Conservation (phyloP, 257 asterid species). For the Plantago ovata region DNA sequence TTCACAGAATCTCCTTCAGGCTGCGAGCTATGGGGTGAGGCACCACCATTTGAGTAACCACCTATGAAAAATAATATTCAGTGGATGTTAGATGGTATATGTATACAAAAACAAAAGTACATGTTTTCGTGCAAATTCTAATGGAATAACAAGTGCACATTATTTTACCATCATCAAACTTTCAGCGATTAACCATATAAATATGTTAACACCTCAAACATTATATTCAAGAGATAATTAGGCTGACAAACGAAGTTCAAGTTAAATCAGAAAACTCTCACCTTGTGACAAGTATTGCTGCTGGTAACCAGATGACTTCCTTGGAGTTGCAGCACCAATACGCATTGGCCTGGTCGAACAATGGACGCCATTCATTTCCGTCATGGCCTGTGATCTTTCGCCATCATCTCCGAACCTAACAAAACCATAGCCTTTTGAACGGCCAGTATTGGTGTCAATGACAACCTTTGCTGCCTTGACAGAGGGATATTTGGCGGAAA, state of each 20-base stretch:
- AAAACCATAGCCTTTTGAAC: conserved; percentile 90
- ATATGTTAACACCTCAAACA: not conserved
- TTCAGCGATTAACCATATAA: not conserved
- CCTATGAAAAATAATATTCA: conserved; percentile 39
- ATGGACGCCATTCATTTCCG: conserved; percentile 81
- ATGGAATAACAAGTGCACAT: no score
- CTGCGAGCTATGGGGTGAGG: conserved; percentile 63
- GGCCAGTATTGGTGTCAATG: conserved; percentile 79
- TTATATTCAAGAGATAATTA: not conserved
- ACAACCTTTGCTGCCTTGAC: conserved; percentile 94
- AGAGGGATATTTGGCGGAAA: conserved; percentile 64
- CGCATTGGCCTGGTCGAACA: conserved; percentile 93
- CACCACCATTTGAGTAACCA: conserved; percentile 76
- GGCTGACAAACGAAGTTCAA: conserved; percentile 6
- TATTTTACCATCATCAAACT: no score
- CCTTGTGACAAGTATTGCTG: conserved; percentile 75
- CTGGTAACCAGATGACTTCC: conserved; percentile 73
- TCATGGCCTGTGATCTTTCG: conserved; percentile 82
- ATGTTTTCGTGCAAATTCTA: no score
- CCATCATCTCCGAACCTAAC: conserved; percentile 91
- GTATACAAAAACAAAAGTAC: no score
- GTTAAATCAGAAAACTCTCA: conserved; percentile 13
- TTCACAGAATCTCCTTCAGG: conserved; percentile 76
- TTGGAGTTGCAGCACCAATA: conserved; percentile 84
- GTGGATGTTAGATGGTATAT: not conserved